Percentiles rank a stretch among this genome's conserved stretches.
These are phyloP conservation scores for Coelastrella sp. DNA, from an alignment of 139 green algal species.

Conservation along the genomic window DNA sequence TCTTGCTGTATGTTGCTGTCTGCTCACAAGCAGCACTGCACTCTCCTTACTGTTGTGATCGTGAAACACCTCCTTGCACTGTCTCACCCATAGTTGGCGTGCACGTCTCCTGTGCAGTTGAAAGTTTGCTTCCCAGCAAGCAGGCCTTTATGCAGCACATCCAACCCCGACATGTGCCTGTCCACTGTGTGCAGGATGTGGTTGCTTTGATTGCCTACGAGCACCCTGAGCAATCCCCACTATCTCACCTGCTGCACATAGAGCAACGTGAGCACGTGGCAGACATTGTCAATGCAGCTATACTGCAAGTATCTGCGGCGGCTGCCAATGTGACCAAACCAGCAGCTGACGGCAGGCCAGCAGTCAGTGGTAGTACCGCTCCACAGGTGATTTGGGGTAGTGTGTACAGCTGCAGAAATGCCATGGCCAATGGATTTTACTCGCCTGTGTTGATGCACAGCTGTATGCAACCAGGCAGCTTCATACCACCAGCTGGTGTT, in stretches of 20 bases:
- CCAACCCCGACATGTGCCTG: not conserved
- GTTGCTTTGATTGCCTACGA: constrained; percentile 86
- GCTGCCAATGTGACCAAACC: not conserved
- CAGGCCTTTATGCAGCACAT: no score
- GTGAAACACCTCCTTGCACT: no score
- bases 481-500: not conserved
- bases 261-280: constrained; percentile 76
- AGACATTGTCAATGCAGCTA: constrained; percentile 79
- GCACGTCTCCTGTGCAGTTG: no score
- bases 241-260: constrained; percentile 69
- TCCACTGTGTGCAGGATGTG: constrained; percentile 59
- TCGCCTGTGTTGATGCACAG: not conserved
- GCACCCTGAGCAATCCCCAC: constrained; percentile 65
- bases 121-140: no score
- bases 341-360: not conserved
- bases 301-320: constrained; percentile 56
- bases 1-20: no score
- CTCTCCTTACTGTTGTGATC: no score
- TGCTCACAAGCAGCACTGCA: no score
- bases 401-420: not conserved
- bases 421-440: not conserved
- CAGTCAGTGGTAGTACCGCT: not conserved
- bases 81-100: no score
- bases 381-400: not conserved
- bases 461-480: not conserved